Conservation (phyloP, 2,329 filamentous ascomycete species). For the Aureobasidium uvarum region DNA sequence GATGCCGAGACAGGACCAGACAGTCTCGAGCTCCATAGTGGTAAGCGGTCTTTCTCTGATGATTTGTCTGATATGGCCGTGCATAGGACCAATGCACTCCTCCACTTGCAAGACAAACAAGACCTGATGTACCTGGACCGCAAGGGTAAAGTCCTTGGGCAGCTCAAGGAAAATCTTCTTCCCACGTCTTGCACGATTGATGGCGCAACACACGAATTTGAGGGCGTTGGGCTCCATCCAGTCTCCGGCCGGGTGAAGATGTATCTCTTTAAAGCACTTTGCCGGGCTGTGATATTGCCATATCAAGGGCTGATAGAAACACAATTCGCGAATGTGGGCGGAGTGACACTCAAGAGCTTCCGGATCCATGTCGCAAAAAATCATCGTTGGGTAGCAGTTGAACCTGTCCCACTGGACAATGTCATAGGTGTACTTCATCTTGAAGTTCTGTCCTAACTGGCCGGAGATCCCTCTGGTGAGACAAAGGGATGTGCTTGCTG, state of each 20-base stretch:
- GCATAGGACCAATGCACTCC: conserved; percentile 1
- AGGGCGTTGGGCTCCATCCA: background rate
- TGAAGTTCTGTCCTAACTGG: background rate
- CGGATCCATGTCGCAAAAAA: background rate
- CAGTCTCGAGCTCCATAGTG: background rate
- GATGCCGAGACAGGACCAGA: background rate
- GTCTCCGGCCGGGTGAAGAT: background rate
- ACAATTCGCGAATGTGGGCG: background rate
- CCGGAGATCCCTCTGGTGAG: rapidly evolving
- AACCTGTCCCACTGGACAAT: background rate
- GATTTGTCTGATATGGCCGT: conserved; percentile 11
- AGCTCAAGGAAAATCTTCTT: conserved; percentile 9
- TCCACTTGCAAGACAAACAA: background rate
- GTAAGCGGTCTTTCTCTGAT: conserved; percentile 4
- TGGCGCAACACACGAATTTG: background rate
- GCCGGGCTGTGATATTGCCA: background rate
- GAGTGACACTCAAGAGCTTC: background rate
- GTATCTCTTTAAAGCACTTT: background rate
- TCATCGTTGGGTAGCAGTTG: background rate
- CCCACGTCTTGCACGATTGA: background rate
- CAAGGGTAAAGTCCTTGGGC: background rate
- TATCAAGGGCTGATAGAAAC: too few species aligned
- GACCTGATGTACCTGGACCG: background rate
- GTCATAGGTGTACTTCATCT: conserved; percentile 10
- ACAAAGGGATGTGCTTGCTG: background rate